Percentiles rank a stretch among this genome's conserved stretches.
Conservation (phyloP, 495 filamentous ascomycete genomes). For the Extremus antarcticus region DNA sequence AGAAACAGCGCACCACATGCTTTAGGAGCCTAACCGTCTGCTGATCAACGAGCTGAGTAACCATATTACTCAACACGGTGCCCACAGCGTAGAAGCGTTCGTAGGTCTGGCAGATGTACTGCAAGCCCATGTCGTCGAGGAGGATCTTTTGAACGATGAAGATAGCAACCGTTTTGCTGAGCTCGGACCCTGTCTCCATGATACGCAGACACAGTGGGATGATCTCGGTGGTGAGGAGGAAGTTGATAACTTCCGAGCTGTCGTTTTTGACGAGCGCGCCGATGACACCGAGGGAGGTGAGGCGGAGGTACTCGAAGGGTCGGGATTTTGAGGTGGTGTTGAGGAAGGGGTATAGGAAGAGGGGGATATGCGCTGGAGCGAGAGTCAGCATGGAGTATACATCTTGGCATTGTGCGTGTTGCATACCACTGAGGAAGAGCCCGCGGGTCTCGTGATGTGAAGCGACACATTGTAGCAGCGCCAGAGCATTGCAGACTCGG, state of each 20-base stretch:
- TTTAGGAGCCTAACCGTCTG: slow-evolving; percentile 93
- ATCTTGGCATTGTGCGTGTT: not conserved
- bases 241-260: slow-evolving; percentile 96
- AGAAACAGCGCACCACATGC: slow-evolving; percentile 95
- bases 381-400: no score
- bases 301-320: slow-evolving; percentile 93
- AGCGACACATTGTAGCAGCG: slow-evolving; percentile 92
- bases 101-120: slow-evolving; percentile 98
- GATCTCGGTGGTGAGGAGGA: slow-evolving; percentile 96
- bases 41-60: slow-evolving; percentile 90
- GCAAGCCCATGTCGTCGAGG: slow-evolving; percentile 91
- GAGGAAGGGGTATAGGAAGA: slow-evolving; percentile 96
- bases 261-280: slow-evolving; percentile 98
- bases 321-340: slow-evolving; percentile 98
- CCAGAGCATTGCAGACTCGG: slow-evolving; percentile 93
- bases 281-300: slow-evolving; percentile 97
- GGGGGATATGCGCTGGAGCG: slow-evolving; percentile 79
- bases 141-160: slow-evolving; percentile 99
- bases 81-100: slow-evolving; percentile 99
- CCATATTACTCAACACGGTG: slow-evolving; percentile 97
- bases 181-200: slow-evolving; percentile 97
- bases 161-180: slow-evolving; percentile 98
- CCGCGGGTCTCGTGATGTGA: slow-evolving; percentile 93
- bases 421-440: slow-evolving; percentile 79
- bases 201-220: slow-evolving; percentile 96